Percentiles rank a stretch among this genome's conserved stretches.
phyloP scores from a whole-genome alignment of 2,329 filamentous ascomycete species.

The Aaosphaeria arxii region DNA sequence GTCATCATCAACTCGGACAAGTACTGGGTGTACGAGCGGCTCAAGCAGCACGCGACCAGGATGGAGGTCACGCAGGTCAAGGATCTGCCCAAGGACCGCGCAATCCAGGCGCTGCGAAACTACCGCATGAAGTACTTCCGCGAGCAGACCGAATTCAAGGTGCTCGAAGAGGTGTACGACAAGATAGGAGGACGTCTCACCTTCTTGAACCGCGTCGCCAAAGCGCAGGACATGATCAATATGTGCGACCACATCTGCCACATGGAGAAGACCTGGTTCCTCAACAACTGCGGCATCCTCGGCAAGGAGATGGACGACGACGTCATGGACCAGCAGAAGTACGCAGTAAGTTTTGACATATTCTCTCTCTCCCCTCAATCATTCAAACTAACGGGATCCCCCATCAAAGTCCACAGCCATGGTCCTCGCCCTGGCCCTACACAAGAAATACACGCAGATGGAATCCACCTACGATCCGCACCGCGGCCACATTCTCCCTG shows the following conservation, averaged over 20 bases:
- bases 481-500: constrained; percentile 71
- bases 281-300: constrained; percentile 74
- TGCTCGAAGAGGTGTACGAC: constrained; percentile 78
- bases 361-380: not conserved
- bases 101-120: constrained; percentile 70
- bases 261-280: constrained; percentile 73
- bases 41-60: constrained; percentile 87
- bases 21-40: constrained; percentile 95
- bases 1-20: constrained; percentile 95
- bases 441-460: constrained; percentile 73
- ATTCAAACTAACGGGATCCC: not conserved
- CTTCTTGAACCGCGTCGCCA: constrained; percentile 88
- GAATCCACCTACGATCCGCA: constrained; percentile 61
- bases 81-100: constrained; percentile 76
- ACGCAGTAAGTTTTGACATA: constrained; percentile 62
- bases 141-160: constrained; percentile 53
- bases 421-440: constrained; percentile 85
- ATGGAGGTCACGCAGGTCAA: constrained; percentile 90
- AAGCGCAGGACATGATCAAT: constrained; percentile 72
- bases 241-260: constrained; percentile 72
- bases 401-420: constrained; percentile 73
- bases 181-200: constrained; percentile 83
- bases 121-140: constrained; percentile 79
- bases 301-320: constrained; percentile 86
- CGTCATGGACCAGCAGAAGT: constrained; percentile 98